phyloP scores from a whole-genome alignment of 495 filamentous ascomycete genomes.

The Trichoderma gamsii region DNA sequence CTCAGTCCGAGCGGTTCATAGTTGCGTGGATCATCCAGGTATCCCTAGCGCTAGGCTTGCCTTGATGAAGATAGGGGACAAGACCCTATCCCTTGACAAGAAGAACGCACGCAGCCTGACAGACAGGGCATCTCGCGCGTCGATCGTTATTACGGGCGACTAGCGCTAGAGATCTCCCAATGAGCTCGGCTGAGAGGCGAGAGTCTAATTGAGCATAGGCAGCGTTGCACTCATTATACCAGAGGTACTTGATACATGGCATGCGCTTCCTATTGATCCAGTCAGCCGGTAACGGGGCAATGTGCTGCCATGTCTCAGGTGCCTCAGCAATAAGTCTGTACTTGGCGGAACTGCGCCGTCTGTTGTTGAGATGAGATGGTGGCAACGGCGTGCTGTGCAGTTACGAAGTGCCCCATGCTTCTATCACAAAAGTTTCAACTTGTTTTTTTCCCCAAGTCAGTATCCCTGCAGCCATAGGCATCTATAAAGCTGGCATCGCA shows the following conservation, averaged over 20 bases:
- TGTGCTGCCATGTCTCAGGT: neutral
- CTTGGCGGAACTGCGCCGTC: neutral
- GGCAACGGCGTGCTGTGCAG: neutral
- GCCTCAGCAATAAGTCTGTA: neutral
- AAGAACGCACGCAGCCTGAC: neutral
- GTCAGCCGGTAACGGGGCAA: neutral
- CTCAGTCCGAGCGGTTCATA: neutral
- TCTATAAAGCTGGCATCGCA: neutral
- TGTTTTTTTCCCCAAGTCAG: neutral
- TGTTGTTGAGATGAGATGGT: neutral
- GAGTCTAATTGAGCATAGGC: conserved; percentile 4
- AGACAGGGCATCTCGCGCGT: conserved; percentile 9
- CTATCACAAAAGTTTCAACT: conserved; percentile 2
- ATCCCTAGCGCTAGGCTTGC: neutral
- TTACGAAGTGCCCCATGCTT: neutral
- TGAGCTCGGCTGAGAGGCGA: conserved; percentile 9
- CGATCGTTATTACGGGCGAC: conserved; percentile 14
- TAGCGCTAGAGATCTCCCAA: conserved; percentile 12
- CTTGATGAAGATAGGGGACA: conserved; percentile 12
- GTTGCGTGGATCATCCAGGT: neutral
- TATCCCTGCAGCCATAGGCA: neutral
- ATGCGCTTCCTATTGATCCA: conserved; percentile 3
- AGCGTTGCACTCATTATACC: neutral
- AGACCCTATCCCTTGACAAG: neutral
- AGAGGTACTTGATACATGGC: neutral